Base-by-base conservation (phyloP, 2,329 filamentous ascomycete species). In the Cordyceps javanica region DNA sequence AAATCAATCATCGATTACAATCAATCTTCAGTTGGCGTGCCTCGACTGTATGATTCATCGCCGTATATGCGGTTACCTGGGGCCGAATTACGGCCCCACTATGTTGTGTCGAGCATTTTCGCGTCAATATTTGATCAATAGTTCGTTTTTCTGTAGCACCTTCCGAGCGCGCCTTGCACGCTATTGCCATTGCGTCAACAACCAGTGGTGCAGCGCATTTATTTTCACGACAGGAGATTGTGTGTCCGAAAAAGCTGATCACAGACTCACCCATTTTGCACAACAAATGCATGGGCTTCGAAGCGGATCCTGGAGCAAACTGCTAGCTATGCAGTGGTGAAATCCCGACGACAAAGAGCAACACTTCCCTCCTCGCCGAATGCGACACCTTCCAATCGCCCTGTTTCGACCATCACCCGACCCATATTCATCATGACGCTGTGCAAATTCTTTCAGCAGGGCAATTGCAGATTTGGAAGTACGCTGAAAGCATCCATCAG, bases 401-500 rank as follows among this genome's bases (percentile, higher is more conserved):
- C n/a, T 19, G 8, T 39, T n/a, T 38, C 34, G 14, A 41, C 36
- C 25, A 34, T n/a, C n/a, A n/a, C n/a, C 13, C 21, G 26, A 46
- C n/a, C 21, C 14, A 16, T n/a, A 48, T 46, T 59, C 63, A 67
- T 56, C 32, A 76, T 76, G 74, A 60, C 69, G 25, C 60, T 80
- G 56, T 81, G 78, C 70, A 73, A 71, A 66, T 81, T 75, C 68
- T 81, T 67, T 60, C 70, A 75, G 70, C 76, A 79, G 66, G 79
- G 79, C 58, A 73, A 73, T 67, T 82, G 79, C 75, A 77, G 72
- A 59, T 78, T 71, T 64, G 79, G 79, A 67, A 73, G 79, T 81
- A 72, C 50, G 77, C 72, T 34, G 64, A 49, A 53, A 8, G n/a
- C 25, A 6, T 3, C 8, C 11, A 19, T 11, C 38, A 9, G 13